Conservation (phyloP, 2,329 filamentous ascomycete species). For the Herpotrichia juniperi region DNA sequence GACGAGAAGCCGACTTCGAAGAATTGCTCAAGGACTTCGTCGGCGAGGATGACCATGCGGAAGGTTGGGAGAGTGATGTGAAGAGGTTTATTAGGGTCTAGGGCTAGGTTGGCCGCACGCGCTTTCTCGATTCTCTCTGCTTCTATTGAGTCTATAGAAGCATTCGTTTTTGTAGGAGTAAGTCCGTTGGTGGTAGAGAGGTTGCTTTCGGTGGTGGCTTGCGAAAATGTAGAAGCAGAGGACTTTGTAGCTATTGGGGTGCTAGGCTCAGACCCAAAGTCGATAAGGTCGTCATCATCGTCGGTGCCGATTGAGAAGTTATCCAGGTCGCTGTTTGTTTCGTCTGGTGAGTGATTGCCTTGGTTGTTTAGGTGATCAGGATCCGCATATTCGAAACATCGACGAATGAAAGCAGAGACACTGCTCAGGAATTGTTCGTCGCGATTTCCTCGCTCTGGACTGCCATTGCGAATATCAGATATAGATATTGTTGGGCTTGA, state of each 20-base stretch:
- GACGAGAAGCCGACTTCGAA: slow-evolving; percentile 95
- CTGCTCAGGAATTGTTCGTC: slow-evolving; percentile 92
- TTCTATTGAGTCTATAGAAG: slow-evolving; percentile 29
- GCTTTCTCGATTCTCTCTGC: slow-evolving; percentile 58
- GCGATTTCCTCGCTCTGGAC: slow-evolving; percentile 58
- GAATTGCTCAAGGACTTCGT: slow-evolving; percentile 94
- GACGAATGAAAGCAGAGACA: slow-evolving; percentile 91
- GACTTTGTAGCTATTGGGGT: slow-evolving; percentile 38
- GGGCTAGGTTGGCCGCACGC: slow-evolving; percentile 82
- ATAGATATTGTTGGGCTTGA: slow-evolving; percentile 69
- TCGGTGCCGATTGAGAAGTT: slow-evolving; percentile 77
- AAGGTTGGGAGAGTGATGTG: slow-evolving; percentile 97
- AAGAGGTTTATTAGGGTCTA: slow-evolving; percentile 90
- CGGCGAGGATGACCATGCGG: slow-evolving; percentile 96
- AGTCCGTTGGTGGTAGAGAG: slow-evolving; percentile 9
- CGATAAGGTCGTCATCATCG: slow-evolving; percentile 69
- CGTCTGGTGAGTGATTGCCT: slow-evolving; percentile 39
- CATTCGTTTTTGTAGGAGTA: slow-evolving; percentile 23
- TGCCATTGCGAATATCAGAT: slow-evolving; percentile 54
- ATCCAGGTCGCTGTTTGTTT: slow-evolving; percentile 45
- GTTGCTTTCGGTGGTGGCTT: slow-evolving; percentile 24
- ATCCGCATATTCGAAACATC: slow-evolving; percentile 98
- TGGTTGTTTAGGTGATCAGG: slow-evolving; percentile 75
- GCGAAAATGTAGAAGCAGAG: slow-evolving; percentile 37
- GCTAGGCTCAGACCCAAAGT: slow-evolving; percentile 54